A percentile compares a stretch with the other conserved stretches of the same genome.
Evolutionary conservation across 768 basidiomycete species (phyloP).

Genomic region (Macrolepiota dolichaula): DNA sequence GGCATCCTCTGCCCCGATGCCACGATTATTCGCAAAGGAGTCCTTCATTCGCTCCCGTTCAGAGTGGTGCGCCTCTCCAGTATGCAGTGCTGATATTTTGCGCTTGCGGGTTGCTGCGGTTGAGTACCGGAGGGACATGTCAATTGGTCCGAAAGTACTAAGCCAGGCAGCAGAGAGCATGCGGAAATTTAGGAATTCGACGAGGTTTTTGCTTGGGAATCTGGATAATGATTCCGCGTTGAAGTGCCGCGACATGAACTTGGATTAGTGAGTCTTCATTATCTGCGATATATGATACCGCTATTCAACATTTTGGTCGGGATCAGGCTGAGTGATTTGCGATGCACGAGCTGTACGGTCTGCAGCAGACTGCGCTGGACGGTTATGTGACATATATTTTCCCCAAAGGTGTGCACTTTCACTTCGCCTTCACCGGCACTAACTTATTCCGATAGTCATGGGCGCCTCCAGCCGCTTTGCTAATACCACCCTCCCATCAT

Average conservation of each 20-base stretch:
- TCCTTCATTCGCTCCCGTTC: too few species aligned
- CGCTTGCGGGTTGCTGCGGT: too few species aligned
- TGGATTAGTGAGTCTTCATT: constrained; percentile 53
- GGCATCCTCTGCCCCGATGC: constrained; percentile 87
- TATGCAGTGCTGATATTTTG: constrained; percentile 83
- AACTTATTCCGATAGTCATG: constrained; percentile 50
- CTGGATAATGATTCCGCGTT: constrained; percentile 39
- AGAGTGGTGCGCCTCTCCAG: too few species aligned
- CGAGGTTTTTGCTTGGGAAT: constrained; percentile 30
- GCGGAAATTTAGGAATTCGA: background rate
- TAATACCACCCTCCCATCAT: constrained; percentile 79
- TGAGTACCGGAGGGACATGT: constrained; percentile 91
- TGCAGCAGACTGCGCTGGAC: constrained; percentile 65
- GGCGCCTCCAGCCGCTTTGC: constrained; percentile 72
- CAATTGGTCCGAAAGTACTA: constrained; percentile 80
- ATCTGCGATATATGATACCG: background rate
- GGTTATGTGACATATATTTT: constrained; percentile 78
- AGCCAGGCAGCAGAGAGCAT: background rate
- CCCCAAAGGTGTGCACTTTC: constrained; percentile 58
- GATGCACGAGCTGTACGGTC: constrained; percentile 74
- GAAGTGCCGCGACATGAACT: constrained; percentile 45
- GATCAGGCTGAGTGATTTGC: constrained; percentile 78
- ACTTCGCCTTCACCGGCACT: background rate
- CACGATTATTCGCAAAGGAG: constrained; percentile 48
- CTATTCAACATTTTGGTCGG: background rate